phyloP scores from a whole-genome alignment of 495 filamentous ascomycete genomes.

The Xylaria intraflava region DNA sequence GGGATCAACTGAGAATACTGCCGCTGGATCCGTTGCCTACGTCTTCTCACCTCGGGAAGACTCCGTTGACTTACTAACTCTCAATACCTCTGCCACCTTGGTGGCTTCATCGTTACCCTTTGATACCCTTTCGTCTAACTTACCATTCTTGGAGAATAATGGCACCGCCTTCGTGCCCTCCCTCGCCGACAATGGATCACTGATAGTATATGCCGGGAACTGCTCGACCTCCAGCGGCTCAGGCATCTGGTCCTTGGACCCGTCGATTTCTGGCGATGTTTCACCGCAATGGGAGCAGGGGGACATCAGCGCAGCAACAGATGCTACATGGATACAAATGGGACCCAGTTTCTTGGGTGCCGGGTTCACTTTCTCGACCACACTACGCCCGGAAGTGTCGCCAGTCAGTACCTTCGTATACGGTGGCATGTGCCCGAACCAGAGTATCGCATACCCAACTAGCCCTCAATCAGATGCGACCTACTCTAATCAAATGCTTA shows the following conservation, averaged over 20 bases:
- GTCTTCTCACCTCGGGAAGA: conserved; percentile 48
- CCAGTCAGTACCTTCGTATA: conserved; percentile 60
- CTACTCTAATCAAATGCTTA: conserved; percentile 73
- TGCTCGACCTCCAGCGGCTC: conserved; percentile 44
- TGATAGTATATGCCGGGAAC: conserved; percentile 63
- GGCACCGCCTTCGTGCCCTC: conserved; percentile 54
- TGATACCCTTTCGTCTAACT: conserved; percentile 49
- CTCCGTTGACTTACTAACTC: conserved; percentile 49
- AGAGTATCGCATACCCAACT: conserved; percentile 30
- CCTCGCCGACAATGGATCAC: conserved; percentile 56
- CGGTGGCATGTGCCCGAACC: conserved; percentile 79
- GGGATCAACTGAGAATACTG: conserved; percentile 25
- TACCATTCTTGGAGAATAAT: conserved; percentile 55
- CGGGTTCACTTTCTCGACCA: conserved; percentile 60
- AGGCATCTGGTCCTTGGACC: conserved; percentile 35
- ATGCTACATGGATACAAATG: conserved; percentile 23
- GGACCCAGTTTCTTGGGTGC: conserved; percentile 63
- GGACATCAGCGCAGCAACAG: conserved; percentile 12
- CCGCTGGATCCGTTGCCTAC: conserved; percentile 40
- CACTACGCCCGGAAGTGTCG: conserved; percentile 42
- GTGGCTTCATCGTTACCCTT: conserved; percentile 45
- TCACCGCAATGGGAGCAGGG: conserved; percentile 25
- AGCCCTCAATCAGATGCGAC: conserved; percentile 57
- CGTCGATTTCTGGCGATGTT: conserved; percentile 8
- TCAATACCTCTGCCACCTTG: conserved; percentile 57